Evolutionary conservation across 1,139 yeast species (phyloP), one percentile per base, ranked within the genome.

Genomic region (Debaryomyces nepalensis): DNA sequence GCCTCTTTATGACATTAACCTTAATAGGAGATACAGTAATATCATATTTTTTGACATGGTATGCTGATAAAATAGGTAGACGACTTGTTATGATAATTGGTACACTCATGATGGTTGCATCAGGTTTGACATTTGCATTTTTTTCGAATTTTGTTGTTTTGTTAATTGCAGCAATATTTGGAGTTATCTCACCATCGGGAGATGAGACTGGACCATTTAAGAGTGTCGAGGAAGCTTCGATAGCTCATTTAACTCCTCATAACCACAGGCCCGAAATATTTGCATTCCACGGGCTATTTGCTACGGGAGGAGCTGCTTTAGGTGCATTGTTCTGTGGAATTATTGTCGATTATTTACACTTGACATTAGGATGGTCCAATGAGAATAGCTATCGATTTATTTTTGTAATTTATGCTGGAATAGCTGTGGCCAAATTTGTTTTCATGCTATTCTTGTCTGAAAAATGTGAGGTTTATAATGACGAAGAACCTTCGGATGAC

Each of bases 171-270:
- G 79, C 78, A 3, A 65, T 70, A 5, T 37, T 73, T 7, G 79
- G 77, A 0, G 90, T 90, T 9, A 85, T 90, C 4, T 87, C 96
- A 1, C 96, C 97, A 0, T 82, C 91, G 27, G 96, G 97, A 11
- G 93, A 85, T 54, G 97, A 90, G 57, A 88, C 93, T 0, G 97
- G 97, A 0, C 97, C 97, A 0, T 90, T 90, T 64, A 85, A 87
- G 56, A 82, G 95, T 1, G 82, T 90, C 15, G 97, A 90, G 58
- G 97, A 90, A 58, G 86, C 95, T 0, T 77, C 87, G 22, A 71
- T 90, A 43, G 96, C 97, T 0, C 95, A 88, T 61, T 66, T 90
- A 51, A 84, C 95, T 0, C 81, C 84, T 0, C 74, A 74, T 37
- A 73, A 72, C 38, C 79, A 79, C 43, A 70, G 95, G 35, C 85